Evolutionary conservation across 768 basidiomycete species (phyloP).

Genomic region (Naematelia aurantialba): DNA sequence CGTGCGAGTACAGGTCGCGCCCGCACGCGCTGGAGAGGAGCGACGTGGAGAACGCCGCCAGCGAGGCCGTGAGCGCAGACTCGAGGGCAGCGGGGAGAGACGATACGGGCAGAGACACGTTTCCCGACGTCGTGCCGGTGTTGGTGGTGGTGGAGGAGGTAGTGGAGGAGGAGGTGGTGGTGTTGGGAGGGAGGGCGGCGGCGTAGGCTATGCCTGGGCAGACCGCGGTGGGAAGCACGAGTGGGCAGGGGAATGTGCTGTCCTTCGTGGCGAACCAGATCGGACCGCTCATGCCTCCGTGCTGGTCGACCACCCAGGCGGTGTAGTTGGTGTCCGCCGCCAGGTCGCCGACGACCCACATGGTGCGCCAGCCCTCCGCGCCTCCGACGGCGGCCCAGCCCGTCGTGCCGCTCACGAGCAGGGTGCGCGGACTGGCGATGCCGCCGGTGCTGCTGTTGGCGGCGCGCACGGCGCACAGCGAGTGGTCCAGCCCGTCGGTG

Average conservation of each 20-base stretch:
- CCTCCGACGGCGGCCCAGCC: conserved; percentile 26
- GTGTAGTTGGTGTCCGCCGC: conserved; percentile 43
- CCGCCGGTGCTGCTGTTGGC: conserved; percentile 27
- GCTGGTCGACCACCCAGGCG: conserved; percentile 36
- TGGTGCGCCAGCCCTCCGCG: conserved; percentile 37
- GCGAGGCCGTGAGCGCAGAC: conserved; percentile 24
- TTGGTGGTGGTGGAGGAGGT: conserved; percentile 9
- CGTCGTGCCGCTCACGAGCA: conserved; percentile 18
- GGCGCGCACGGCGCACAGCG: conserved; percentile 25
- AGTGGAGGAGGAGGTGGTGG: conserved; percentile 11
- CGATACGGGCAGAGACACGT: conserved; percentile 19
- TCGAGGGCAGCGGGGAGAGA: conserved; percentile 29
- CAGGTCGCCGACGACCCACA: conserved; percentile 33
- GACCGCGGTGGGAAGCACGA: conserved; percentile 34
- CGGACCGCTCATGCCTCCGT: conserved; percentile 28
- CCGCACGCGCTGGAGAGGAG: conserved; percentile 47
- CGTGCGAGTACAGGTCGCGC: conserved; percentile 47
- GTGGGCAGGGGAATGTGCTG: conserved; percentile 45
- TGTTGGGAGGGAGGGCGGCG: conserved; percentile 35
- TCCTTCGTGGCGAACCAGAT: conserved; percentile 48
- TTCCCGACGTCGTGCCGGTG: background rate
- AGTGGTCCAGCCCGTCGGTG: conserved; percentile 28
- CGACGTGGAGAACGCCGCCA: conserved; percentile 45
- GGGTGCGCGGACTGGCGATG: conserved; percentile 11
- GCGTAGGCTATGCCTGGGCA: conserved; percentile 48